Base-by-base conservation (phyloP, 805 yeast genomes). In the Yarrowia sp. region DNA sequence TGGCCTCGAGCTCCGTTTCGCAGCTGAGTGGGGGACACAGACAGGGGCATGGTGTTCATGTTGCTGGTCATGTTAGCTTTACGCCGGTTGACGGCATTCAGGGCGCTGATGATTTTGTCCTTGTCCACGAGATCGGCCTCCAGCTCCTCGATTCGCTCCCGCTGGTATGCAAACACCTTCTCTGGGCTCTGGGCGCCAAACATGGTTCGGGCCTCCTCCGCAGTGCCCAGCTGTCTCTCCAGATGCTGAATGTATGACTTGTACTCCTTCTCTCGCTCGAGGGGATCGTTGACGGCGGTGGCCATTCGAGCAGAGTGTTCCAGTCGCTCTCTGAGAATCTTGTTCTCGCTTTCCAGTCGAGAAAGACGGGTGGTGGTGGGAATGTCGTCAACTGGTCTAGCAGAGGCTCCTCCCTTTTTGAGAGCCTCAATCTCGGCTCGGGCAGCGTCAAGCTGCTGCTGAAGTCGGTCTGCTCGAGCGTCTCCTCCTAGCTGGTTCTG, bases 101-200 rank as follows among this genome's bases (percentile, higher is more conserved):
- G 79, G 1, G 94, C 92, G 70, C 84, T 86, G 69, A 92, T 90
- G 71, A 92, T 88, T 56, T 87, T 87, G 72, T 92, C 97, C 76
- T 92, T 92, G 71, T 89, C 90, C 56, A 84, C 83, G 46, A 90
- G 74, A 53, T 84, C 82, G 63, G 86, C 88, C 73, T 84, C 83
- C 72, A 93, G 80, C 64, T 87, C 91, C 58, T 78, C 73, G 14
- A 92, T 85, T 73, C 90, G 94, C 59, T 87, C 91, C 69, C 85
- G 88, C 72, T 87, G 88, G 53, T 88, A 90, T 70, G 82, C 81
- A 69, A 87, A 73, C 9, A 86, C 72, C 52, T 41, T 77, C 32
- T 71, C 72, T 8, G 73, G 69, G 22, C 71, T 68, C 48, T 70
- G 72, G 53, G 63, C 53, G 11, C 69, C 68, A 46, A 72, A 71